Evolutionary conservation across 345 rosid genomes (phyloP).

Genomic region (Pseudoturritis turrita): DNA sequence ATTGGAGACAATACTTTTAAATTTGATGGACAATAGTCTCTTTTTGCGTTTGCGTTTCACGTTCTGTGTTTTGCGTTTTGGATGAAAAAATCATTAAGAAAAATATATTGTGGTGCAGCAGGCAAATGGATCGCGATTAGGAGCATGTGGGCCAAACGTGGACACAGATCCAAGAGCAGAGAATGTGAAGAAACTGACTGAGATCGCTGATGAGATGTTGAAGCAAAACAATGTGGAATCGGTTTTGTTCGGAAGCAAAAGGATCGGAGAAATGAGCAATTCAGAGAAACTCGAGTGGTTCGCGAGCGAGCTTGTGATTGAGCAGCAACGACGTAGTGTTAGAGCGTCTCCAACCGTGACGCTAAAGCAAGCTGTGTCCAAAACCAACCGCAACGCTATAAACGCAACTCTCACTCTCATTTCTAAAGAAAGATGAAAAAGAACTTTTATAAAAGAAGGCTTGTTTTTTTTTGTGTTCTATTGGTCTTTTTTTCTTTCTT

Average conservation of each 20-base stretch:
- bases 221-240: slow-evolving; percentile 95
- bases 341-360: slow-evolving; percentile 95
- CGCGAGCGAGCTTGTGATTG: slow-evolving; percentile 75
- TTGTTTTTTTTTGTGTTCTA: neutral
- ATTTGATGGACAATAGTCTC: too few relatives aligned
- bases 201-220: slow-evolving; percentile 88
- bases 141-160: slow-evolving; percentile 43
- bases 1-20: too few relatives aligned
- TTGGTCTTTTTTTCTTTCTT: neutral
- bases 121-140: slow-evolving; percentile 29
- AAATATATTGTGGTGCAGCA: slow-evolving; percentile 23
- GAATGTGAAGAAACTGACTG: slow-evolving; percentile 68
- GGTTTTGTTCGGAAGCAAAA: slow-evolving; percentile 78
- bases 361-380: slow-evolving; percentile 73
- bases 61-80: neutral
- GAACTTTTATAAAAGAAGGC: neutral
- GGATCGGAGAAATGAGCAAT: slow-evolving; percentile 72
- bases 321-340: slow-evolving; percentile 84
- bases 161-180: slow-evolving; percentile 64
- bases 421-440: slow-evolving; percentile 25
- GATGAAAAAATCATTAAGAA: slow-evolving; percentile 4
- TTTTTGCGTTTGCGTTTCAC: neutral
- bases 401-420: slow-evolving; percentile 35
- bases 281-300: slow-evolving; percentile 82
- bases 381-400: slow-evolving; percentile 33